These are phyloP conservation scores for Populus euphratica DNA, from an alignment of 345 rosid genomes.

Conservation along the genomic window DNA sequence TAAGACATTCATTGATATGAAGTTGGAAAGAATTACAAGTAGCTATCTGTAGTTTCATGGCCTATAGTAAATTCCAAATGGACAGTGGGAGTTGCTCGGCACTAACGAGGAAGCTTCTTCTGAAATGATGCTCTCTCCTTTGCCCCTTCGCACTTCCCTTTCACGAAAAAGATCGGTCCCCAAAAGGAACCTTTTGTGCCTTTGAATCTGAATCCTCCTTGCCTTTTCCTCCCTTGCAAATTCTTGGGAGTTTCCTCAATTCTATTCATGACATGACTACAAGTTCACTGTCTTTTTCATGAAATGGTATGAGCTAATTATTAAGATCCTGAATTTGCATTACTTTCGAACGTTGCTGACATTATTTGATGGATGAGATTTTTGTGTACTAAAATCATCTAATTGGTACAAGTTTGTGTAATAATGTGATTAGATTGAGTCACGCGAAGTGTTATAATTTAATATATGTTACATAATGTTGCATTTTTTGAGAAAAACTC, in stretches of 20 bases:
- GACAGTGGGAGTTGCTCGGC: not conserved
- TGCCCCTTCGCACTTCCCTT: not conserved
- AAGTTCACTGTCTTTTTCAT: not conserved
- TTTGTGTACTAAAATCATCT: not conserved
- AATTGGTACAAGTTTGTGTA: not conserved
- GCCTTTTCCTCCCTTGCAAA: not conserved
- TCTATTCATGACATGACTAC: not conserved
- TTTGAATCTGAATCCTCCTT: conserved; percentile 12
- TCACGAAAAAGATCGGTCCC: not conserved
- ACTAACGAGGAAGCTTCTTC: conserved; percentile 21
- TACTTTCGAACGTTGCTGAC: too few species aligned
- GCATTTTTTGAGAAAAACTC: not conserved
- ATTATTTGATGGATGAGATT: not conserved
- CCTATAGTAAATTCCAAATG: not conserved
- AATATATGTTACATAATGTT: not conserved
- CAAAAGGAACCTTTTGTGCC: not conserved
- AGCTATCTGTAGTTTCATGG: not conserved
- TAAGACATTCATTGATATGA: too few species aligned
- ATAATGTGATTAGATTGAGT: too few species aligned
- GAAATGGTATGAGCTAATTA: not conserved
- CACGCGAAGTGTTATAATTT: too few species aligned
- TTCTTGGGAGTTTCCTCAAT: not conserved
- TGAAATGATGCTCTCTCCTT: conserved; percentile 11
- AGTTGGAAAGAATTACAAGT: not conserved
- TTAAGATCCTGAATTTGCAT: not conserved